These are phyloP conservation scores for Coriaria nepalensis DNA, from an alignment of 306 rosid species.

Conservation along the genomic window DNA sequence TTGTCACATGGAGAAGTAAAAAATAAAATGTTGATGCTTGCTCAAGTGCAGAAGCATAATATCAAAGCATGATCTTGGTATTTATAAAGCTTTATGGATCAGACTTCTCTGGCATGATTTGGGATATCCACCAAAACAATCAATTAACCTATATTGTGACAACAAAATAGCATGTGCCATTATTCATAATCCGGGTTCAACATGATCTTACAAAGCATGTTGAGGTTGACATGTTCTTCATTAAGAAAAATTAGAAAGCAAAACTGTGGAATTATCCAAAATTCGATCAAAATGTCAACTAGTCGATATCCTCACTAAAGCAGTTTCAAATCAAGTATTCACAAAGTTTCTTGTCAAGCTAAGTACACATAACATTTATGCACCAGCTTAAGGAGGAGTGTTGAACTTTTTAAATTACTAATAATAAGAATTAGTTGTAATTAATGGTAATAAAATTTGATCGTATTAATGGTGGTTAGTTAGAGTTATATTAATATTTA, in stretches of 20 bases:
- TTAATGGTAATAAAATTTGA: too few relatives aligned
- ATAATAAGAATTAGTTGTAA: too few relatives aligned
- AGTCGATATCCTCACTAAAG: slow-evolving; percentile 2
- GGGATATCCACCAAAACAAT: not conserved
- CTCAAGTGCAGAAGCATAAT: too few relatives aligned
- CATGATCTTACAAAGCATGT: slow-evolving; percentile 4
- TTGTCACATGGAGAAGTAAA: slow-evolving; percentile 1
- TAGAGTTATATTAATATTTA: too few relatives aligned
- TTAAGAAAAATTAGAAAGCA: not conserved
- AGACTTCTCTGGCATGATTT: slow-evolving; percentile 1
- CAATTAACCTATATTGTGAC: too few relatives aligned
- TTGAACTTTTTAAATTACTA: not conserved
- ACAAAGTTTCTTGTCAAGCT: not conserved
- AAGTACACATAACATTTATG: not conserved
- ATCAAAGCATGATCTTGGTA: too few relatives aligned
- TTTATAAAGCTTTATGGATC: not conserved
- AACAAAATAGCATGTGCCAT: too few relatives aligned
- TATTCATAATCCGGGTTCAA: slow-evolving; percentile 2
- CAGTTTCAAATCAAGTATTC: not conserved
- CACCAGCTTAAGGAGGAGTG: slow-evolving; percentile 1
- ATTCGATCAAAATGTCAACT: not conserved
- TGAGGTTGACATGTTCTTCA: slow-evolving; percentile 1
- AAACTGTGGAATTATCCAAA: too few relatives aligned
- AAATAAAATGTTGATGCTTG: not conserved
- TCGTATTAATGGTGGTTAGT: too few relatives aligned